Evolutionary conservation across 2,329 filamentous ascomycete species (phyloP).

Genomic region (Meredithiella fracta): DNA sequence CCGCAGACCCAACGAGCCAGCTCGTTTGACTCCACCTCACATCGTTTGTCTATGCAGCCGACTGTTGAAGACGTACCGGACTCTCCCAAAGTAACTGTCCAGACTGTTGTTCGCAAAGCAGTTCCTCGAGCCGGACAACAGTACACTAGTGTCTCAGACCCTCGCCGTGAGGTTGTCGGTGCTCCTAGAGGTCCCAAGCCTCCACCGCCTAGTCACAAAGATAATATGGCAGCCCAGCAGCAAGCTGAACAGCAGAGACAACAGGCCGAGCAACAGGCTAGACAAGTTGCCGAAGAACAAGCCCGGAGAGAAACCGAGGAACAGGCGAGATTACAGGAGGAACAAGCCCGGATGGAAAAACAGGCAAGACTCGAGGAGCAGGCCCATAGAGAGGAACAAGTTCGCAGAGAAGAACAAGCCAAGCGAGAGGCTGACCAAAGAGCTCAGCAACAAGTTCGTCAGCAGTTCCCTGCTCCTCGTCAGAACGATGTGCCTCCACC

Average conservation of each 20-base stretch:
- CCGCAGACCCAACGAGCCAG: conserved; percentile 29
- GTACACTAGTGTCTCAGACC: conserved; percentile 3
- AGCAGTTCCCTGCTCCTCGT: conserved; percentile 3
- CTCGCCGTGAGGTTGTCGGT: not conserved
- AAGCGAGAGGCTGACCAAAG: not conserved
- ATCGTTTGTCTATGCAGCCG: conserved; percentile 39
- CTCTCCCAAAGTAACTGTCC: conserved; percentile 21
- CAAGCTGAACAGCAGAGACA: conserved; percentile 1
- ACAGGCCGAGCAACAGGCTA: not conserved
- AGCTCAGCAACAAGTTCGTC: not conserved
- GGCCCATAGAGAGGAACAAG: not conserved
- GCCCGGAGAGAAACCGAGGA: not conserved
- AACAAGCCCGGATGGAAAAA: not conserved
- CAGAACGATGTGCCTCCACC: not conserved
- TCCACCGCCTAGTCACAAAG: conserved; percentile 6
- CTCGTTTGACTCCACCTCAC: conserved; percentile 32
- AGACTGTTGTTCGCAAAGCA: conserved; percentile 10
- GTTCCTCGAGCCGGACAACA: conserved; percentile 5
- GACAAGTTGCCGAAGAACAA: conserved; percentile 1
- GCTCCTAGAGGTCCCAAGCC: not conserved
- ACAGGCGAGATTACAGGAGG: not conserved
- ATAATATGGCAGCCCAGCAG: conserved; percentile 6
- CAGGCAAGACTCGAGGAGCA: not conserved
- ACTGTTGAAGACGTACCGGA: conserved; percentile 50
- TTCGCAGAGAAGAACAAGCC: not conserved